Evolutionary conservation across 495 filamentous ascomycete species (phyloP).

Genomic region (Haplographium delicatum): DNA sequence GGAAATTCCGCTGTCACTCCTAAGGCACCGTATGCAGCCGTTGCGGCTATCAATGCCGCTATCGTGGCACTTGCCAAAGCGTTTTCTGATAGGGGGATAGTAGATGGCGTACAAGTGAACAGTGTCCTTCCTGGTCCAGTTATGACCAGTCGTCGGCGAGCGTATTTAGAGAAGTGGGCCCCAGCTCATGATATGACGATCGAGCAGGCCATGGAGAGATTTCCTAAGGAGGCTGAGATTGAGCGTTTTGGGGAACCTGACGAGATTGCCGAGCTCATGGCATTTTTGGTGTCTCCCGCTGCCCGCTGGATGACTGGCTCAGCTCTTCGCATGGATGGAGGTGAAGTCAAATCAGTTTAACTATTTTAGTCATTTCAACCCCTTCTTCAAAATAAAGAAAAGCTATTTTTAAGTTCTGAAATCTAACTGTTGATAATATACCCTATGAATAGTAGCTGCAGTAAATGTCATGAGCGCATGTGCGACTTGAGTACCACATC

Average conservation of each 20-base stretch:
- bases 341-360: conserved; percentile 37
- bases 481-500: too few species aligned
- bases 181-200: conserved; percentile 1
- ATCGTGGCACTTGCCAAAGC: conserved; percentile 7
- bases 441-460: too few species aligned
- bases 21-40: conserved; percentile 1
- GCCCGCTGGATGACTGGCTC: conserved; percentile 6
- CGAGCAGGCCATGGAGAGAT: conserved; percentile 6
- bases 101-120: too few species aligned
- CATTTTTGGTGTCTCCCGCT: not conserved
- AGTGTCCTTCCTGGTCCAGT: conserved; percentile 6
- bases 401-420: too few species aligned
- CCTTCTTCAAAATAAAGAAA: too few species aligned
- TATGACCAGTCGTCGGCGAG: conserved; percentile 3
- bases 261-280: conserved; percentile 9
- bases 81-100: conserved; percentile 3
- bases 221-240: conserved; percentile 3
- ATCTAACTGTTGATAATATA: too few species aligned
- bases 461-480: too few species aligned
- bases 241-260: conserved; percentile 1
- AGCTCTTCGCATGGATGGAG: conserved; percentile 23
- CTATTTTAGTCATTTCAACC: too few species aligned
- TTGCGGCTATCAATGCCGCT: not conserved
- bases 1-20: too few species aligned
- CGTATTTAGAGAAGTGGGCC: conserved; percentile 10